Conservation (phyloP, 257 asterid genomes). For the Leptodermis oblonga region DNA sequence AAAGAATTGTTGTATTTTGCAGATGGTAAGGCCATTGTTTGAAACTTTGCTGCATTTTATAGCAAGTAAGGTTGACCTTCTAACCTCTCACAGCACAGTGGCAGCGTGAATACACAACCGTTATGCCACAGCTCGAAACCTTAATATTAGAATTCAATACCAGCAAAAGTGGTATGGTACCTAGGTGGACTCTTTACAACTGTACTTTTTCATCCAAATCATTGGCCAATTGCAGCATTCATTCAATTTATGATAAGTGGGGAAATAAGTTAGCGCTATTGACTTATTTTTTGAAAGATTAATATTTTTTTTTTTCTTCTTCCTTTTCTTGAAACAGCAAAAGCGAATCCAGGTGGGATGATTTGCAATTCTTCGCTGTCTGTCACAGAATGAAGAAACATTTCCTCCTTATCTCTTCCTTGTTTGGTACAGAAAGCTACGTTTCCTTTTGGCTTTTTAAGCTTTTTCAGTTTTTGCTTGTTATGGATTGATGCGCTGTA, state of each 20-base stretch:
- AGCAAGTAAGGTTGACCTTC: no score
- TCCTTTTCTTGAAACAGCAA: not conserved
- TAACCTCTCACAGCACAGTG: no score
- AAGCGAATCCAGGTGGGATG: slow-evolving; percentile 2
- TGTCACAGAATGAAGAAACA: slow-evolving; percentile 3
- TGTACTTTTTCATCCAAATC: not conserved
- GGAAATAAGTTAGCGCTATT: not conserved
- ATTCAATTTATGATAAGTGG: not conserved
- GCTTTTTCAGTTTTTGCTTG: no score
- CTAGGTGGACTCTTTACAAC: not conserved
- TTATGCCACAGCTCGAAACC: no score
- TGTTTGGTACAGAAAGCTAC: not conserved
- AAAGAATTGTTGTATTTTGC: no score
- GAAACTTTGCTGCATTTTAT: no score
- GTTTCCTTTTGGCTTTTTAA: not conserved
- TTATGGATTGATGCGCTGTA: no score
- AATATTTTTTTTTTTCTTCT: not conserved
- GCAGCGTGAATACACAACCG: no score
- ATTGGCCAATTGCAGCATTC: slow-evolving; percentile 10
- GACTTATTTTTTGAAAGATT: not conserved
- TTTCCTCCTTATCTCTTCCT: not conserved
- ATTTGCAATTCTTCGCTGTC: not conserved
- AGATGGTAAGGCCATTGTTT: no score
- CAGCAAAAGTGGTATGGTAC: no score
- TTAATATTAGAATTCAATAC: no score